Evolutionary conservation across 768 basidiomycete genomes (phyloP).

Genomic region (Pleurotus platypus): DNA sequence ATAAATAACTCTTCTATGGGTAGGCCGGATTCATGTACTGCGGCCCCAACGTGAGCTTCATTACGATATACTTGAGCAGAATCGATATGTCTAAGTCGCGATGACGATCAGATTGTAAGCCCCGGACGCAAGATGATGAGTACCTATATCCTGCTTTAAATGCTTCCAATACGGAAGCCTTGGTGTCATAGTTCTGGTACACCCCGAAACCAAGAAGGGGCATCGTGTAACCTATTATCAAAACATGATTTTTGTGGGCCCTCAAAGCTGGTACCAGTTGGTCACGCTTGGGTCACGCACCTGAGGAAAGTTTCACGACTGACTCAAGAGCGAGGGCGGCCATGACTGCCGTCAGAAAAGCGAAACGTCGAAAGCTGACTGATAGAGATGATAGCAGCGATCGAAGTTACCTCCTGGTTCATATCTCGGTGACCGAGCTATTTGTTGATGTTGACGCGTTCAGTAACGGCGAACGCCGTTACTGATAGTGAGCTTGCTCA

Average conservation of each 20-base stretch:
- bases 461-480: too few species aligned
- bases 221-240: conserved; percentile 44
- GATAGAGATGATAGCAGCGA: too few species aligned
- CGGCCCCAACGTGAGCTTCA: conserved; percentile 58
- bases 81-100: conserved; percentile 57
- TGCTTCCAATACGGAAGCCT: conserved; percentile 55
- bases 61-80: conserved; percentile 69
- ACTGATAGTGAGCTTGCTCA: too few species aligned
- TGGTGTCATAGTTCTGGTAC: conserved; percentile 60
- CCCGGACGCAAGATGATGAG: neutral
- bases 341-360: neutral
- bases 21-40: conserved; percentile 53
- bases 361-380: too few species aligned
- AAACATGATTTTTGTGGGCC: conserved; percentile 3
- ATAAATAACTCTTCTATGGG: conserved; percentile 63
- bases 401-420: too few species aligned
- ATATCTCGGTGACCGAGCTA: too few species aligned
- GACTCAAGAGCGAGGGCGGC: conserved; percentile 16
- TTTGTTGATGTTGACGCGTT: too few species aligned
- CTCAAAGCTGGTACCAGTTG: neutral
- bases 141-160: conserved; percentile 65
- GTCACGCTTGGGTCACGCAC: conserved; percentile 8
- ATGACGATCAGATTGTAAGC: neutral
- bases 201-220: conserved; percentile 71
- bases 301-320: conserved; percentile 19